A percentile compares a stretch with the other conserved stretches of the same genome.
Evolutionary conservation across 2,329 filamentous ascomycete genomes (phyloP).

Genomic region (Massarina eburnea): DNA sequence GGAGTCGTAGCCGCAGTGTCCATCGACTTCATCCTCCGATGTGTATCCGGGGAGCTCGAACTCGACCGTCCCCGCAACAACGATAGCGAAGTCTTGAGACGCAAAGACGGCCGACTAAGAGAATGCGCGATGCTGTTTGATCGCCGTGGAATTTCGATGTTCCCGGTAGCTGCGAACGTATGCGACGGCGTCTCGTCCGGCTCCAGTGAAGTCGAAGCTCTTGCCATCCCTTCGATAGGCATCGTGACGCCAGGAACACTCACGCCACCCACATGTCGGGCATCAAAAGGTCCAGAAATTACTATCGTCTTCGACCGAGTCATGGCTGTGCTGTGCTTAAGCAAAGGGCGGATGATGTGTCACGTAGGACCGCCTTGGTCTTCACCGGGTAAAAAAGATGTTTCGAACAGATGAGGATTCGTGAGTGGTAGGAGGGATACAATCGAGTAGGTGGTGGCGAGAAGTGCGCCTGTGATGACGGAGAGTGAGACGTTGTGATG

Average conservation of each 20-base stretch:
- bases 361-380: constrained; percentile 10
- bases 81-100: constrained; percentile 29
- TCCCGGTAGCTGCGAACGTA: constrained; percentile 24
- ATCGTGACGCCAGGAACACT: constrained; percentile 24
- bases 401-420: constrained; percentile 22
- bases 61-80: constrained; percentile 20
- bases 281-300: constrained; percentile 38
- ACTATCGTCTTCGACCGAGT: constrained; percentile 24
- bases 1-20: background rate
- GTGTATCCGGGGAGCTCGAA: constrained; percentile 17
- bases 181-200: constrained; percentile 32
- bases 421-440: background rate
- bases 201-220: constrained; percentile 20
- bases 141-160: constrained; percentile 26
- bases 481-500: constrained; percentile 6
- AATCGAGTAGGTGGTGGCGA: constrained; percentile 5
- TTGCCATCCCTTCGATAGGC: constrained; percentile 19
- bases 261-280: constrained; percentile 35
- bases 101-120: constrained; percentile 28
- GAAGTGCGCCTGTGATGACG: constrained; percentile 7
- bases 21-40: constrained; percentile 2
- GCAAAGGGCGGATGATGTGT: constrained; percentile 5
- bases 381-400: constrained; percentile 18
- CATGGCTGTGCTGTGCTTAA: constrained; percentile 11
- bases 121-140: constrained; percentile 28